Evolutionary conservation across 202 grass and related monocot species (phyloP).

Genomic region (Panicum hallii): DNA sequence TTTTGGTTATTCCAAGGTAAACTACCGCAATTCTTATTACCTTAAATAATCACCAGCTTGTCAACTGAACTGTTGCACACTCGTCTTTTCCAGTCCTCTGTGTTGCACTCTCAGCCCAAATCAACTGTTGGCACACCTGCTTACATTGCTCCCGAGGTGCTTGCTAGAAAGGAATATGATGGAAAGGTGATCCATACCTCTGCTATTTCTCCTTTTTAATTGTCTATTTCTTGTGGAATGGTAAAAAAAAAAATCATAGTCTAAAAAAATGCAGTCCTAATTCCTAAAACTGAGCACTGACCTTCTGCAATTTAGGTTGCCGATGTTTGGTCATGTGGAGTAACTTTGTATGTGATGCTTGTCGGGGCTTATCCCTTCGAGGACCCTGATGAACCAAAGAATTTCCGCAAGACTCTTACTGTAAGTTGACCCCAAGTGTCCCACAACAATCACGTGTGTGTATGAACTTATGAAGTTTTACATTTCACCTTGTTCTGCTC

Average conservation of each 20-base stretch:
- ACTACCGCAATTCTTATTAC: not conserved
- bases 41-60: constrained; percentile 17
- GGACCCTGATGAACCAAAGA: constrained; percentile 80
- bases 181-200: constrained; percentile 70
- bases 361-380: constrained; percentile 94
- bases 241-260: not conserved
- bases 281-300: not conserved
- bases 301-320: constrained; percentile 62
- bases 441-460: not conserved
- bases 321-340: constrained; percentile 97
- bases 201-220: not conserved
- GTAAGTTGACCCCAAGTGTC: constrained; percentile 45
- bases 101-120: constrained; percentile 97
- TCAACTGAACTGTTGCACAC: constrained; percentile 10
- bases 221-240: not conserved
- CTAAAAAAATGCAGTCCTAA: not conserved
- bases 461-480: not conserved
- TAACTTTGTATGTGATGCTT: constrained; percentile 93
- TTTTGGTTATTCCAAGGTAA: constrained; percentile 99
- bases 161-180: constrained; percentile 93
- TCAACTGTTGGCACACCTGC: constrained; percentile 97
- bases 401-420: constrained; percentile 89
- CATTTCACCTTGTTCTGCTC: not conserved
- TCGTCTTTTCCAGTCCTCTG: constrained; percentile 64
- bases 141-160: constrained; percentile 93